A percentile compares a stretch with the other conserved stretches of the same genome.
These are phyloP conservation scores for Kodamaea fukazawae DNA, from an alignment of 805 yeast species.

Conservation along the genomic window DNA sequence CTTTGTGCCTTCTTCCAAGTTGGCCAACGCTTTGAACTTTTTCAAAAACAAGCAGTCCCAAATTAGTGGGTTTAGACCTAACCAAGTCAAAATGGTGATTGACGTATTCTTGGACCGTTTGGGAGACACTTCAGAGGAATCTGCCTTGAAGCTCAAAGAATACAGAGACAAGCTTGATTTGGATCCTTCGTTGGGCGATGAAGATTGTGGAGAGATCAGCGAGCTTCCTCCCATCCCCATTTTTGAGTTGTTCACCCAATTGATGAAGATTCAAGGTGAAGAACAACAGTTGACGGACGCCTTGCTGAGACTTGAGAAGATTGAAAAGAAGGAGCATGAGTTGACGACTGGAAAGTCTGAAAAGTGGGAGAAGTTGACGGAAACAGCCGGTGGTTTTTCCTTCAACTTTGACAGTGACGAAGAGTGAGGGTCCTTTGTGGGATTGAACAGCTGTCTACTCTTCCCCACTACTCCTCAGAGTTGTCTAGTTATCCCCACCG, in stretches of 20 bases:
- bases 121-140: slow-evolving; percentile 12
- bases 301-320: slow-evolving; percentile 26
- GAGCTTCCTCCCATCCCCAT: slow-evolving; percentile 51
- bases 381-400: slow-evolving; percentile 19
- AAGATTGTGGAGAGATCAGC: slow-evolving; percentile 62
- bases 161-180: slow-evolving; percentile 27
- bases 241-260: slow-evolving; percentile 56
- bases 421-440: background rate
- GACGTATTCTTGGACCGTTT: slow-evolving; percentile 17
- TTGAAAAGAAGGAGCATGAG: slow-evolving; percentile 31
- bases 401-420: slow-evolving; percentile 15
- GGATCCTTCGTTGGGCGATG: slow-evolving; percentile 35
- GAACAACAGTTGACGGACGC: slow-evolving; percentile 32
- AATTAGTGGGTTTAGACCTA: slow-evolving; percentile 74
- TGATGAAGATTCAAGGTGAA: slow-evolving; percentile 42
- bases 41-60: slow-evolving; percentile 66
- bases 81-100: slow-evolving; percentile 42
- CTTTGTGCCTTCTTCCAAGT: slow-evolving; percentile 68
- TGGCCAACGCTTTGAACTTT: slow-evolving; percentile 63
- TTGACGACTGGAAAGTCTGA: slow-evolving; percentile 40
- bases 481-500: too few relatives aligned
- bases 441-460: too few relatives aligned
- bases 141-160: slow-evolving; percentile 18
- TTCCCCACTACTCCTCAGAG: too few relatives aligned
- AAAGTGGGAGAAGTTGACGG: slow-evolving; percentile 51